Conservation (phyloP, 1,139 yeast species). For the Taphrina deformans region DNA sequence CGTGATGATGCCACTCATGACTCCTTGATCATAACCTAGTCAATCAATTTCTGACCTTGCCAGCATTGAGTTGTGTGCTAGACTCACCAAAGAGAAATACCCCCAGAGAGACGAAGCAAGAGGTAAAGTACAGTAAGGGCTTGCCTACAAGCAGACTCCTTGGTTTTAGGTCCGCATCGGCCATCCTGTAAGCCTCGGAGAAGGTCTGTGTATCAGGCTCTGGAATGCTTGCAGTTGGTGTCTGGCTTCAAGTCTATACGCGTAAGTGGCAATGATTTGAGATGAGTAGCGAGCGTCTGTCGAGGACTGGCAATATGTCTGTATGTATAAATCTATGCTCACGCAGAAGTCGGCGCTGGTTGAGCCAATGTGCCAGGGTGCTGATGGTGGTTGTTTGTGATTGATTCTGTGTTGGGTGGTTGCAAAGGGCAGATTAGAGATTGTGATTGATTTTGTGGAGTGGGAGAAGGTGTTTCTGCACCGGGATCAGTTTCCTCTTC, state of each 20-base stretch:
- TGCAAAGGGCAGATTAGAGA: neutral
- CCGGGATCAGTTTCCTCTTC: neutral
- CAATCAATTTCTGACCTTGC: no score
- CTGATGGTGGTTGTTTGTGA: neutral
- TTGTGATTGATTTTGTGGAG: neutral
- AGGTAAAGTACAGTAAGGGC: constrained; percentile 62
- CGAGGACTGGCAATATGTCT: no score
- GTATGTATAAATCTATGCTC: neutral
- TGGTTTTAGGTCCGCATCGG: neutral
- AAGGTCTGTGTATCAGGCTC: no score
- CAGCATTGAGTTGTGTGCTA: no score
- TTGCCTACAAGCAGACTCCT: constrained; percentile 43
- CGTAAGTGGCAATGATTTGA: neutral
- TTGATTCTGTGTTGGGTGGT: neutral
- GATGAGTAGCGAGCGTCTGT: neutral
- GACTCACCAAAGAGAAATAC: constrained; percentile 70
- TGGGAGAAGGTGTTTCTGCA: neutral
- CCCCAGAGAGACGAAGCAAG: constrained; percentile 77
- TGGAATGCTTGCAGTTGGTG: no score
- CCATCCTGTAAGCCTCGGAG: neutral
- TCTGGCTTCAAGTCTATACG: no score
- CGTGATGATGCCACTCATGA: constrained; percentile 74
- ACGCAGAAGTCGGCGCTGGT: no score
- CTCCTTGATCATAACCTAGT: constrained; percentile 74
- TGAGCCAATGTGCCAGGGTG: neutral